phyloP scores from a whole-genome alignment of 371 early-diverging fungal genomes.

The Mucor saturninus region DNA sequence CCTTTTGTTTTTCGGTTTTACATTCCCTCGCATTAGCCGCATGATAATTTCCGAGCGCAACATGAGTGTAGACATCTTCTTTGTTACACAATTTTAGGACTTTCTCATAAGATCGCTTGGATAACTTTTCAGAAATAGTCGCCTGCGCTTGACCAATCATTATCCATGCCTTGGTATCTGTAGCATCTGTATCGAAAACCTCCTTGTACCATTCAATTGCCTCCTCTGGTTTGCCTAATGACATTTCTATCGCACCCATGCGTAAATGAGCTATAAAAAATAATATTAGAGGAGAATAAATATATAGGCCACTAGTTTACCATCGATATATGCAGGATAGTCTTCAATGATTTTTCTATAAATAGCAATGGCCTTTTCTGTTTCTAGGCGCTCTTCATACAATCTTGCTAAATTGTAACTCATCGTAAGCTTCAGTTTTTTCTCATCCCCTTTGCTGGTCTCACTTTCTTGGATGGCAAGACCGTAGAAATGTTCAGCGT shows the following conservation, averaged over 20 bases:
- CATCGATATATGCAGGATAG: slow-evolving; percentile 80
- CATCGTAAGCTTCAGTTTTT: slow-evolving; percentile 58
- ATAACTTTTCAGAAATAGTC: slow-evolving; percentile 60
- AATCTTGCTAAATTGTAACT: slow-evolving; percentile 85
- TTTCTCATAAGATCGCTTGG: slow-evolving; percentile 76
- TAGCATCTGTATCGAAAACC: slow-evolving; percentile 68
- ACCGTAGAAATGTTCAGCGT: slow-evolving; percentile 45
- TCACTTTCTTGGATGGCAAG: slow-evolving; percentile 47
- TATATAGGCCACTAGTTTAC: slow-evolving; percentile 15
- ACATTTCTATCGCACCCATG: slow-evolving; percentile 72
- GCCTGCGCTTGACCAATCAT: slow-evolving; percentile 73
- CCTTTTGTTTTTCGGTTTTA: slow-evolving; percentile 42
- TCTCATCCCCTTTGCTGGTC: slow-evolving; percentile 15
- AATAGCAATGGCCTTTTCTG: slow-evolving; percentile 65
- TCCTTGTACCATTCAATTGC: slow-evolving; percentile 71
- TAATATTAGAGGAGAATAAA: background rate
- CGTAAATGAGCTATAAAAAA: slow-evolving; percentile 66
- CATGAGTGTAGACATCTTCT: slow-evolving; percentile 81
- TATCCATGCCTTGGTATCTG: slow-evolving; percentile 70
- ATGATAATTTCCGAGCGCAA: slow-evolving; percentile 84
- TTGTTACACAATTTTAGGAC: slow-evolving; percentile 80
- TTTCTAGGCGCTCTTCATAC: slow-evolving; percentile 68
- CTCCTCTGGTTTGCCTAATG: slow-evolving; percentile 51
- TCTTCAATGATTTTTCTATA: slow-evolving; percentile 65
- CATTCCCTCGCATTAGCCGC: slow-evolving; percentile 64